These are phyloP conservation scores for Trichoderma atrobrunneum DNA, from an alignment of 2,329 filamentous ascomycete species.

Conservation along the genomic window DNA sequence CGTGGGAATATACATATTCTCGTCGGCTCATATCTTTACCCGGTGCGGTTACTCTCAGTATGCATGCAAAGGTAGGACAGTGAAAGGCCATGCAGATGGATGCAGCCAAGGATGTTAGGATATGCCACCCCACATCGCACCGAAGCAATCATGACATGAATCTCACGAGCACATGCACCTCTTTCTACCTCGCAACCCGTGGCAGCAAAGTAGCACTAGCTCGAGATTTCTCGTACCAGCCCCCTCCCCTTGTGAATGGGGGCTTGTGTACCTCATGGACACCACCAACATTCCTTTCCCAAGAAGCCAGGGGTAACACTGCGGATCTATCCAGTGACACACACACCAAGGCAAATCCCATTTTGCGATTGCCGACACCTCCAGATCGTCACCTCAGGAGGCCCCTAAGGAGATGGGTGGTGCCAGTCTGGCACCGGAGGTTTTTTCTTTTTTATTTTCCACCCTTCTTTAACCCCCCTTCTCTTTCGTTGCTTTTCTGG, in stretches of 20 bases:
- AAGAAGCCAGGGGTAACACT: conserved; percentile 19
- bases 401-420: conserved; percentile 1
- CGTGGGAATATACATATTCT: not conserved
- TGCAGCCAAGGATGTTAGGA: conserved; percentile 16
- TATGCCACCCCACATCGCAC: conserved; percentile 15
- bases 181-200: not conserved
- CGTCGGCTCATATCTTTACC: not conserved
- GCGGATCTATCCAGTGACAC: conserved; percentile 17
- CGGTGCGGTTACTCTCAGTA: not conserved
- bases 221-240: not conserved
- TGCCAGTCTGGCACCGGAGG: not conserved
- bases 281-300: not conserved
- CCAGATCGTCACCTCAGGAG: conserved; percentile 7
- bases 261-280: conserved; percentile 6
- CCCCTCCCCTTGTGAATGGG: not conserved
- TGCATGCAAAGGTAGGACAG: not conserved
- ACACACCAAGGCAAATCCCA: conserved; percentile 11
- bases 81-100: not conserved
- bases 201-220: conserved; percentile 17
- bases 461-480: not conserved
- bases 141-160: conserved; percentile 3
- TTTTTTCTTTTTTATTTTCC: not conserved
- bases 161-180: conserved; percentile 3
- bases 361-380: conserved; percentile 14
- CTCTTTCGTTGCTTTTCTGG: not conserved